Percentiles rank a stretch among this genome's conserved stretches.
Evolutionary conservation across 176 grass and related monocot genomes (phyloP).

Genomic region (Oryza coarctata): DNA sequence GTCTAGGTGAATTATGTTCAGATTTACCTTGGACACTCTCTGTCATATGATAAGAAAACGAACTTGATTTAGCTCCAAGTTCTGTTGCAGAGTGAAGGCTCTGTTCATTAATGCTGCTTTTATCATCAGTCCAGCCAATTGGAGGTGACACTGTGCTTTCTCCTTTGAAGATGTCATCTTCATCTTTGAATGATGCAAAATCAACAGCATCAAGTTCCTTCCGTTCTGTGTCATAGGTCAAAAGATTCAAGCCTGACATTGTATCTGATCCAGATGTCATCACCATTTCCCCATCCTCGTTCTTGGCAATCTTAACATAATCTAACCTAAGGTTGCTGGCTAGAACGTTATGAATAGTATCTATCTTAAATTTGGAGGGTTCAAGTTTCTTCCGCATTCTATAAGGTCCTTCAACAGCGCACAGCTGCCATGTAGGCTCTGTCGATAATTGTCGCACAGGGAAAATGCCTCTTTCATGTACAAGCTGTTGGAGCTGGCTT

Average conservation of each 20-base stretch:
- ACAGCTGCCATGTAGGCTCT: conserved; percentile 81
- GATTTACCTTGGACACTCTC: conserved; percentile 67
- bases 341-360: conserved; percentile 91
- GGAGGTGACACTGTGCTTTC: conserved; percentile 58
- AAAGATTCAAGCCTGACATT: conserved; percentile 79
- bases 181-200: conserved; percentile 63
- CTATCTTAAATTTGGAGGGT: conserved; percentile 79
- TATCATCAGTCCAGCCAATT: conserved; percentile 85
- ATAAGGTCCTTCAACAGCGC: conserved; percentile 95
- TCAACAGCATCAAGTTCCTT: conserved; percentile 62
- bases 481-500: conserved; percentile 86
- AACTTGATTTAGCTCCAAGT: conserved; percentile 82
- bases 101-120: conserved; percentile 78
- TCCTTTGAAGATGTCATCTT: conserved; percentile 68
- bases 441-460: conserved; percentile 60
- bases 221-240: conserved; percentile 55
- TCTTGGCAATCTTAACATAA: conserved; percentile 45
- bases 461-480: conserved; percentile 96
- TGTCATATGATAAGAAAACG: conserved; percentile 71
- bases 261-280: conserved; percentile 70
- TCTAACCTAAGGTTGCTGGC: conserved; percentile 52
- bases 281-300: conserved; percentile 55
- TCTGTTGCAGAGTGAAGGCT: conserved; percentile 94
- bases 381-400: conserved; percentile 98
- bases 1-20: conserved; percentile 78